A percentile compares a stretch with the other conserved stretches of the same genome.
These are phyloP conservation scores for Bacidia gigantensis DNA, from an alignment of 495 filamentous ascomycete species.

Conservation along the genomic window DNA sequence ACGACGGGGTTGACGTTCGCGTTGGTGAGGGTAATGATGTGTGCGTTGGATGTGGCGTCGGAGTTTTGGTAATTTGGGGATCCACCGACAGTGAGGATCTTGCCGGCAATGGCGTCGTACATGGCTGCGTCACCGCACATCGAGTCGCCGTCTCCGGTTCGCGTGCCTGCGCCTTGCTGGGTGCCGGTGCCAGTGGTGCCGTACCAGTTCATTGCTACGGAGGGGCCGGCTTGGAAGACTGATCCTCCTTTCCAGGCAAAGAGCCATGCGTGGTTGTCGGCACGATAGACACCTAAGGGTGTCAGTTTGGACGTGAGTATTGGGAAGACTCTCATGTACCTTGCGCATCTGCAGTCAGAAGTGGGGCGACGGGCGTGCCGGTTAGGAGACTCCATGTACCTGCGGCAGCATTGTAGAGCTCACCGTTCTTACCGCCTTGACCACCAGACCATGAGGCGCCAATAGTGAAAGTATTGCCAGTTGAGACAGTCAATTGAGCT, in stretches of 20 bases:
- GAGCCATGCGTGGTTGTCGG: constrained; percentile 47
- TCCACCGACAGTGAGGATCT: constrained; percentile 42
- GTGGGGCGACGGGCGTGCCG: constrained; percentile 27
- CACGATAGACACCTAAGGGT: constrained; percentile 24
- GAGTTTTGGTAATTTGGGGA: constrained; percentile 30
- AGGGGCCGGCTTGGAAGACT: constrained; percentile 47
- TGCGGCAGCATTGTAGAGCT: constrained; percentile 33
- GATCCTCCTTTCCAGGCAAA: constrained; percentile 42
- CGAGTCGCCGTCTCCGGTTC: constrained; percentile 34
- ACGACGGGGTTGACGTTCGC: constrained; percentile 21
- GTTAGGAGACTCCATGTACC: constrained; percentile 28
- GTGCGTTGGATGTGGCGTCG: constrained; percentile 28
- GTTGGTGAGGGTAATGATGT: constrained; percentile 33
- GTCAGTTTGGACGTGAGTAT: not conserved
- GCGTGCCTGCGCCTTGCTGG: constrained; percentile 24
- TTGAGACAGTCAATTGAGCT: constrained; percentile 33
- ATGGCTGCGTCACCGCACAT: constrained; percentile 42
- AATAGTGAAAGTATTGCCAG: constrained; percentile 45
- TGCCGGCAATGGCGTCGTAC: constrained; percentile 41
- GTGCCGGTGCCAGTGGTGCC: constrained; percentile 28
- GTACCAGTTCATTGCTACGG: constrained; percentile 46
- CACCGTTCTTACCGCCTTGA: constrained; percentile 24
- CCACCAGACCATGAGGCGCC: constrained; percentile 44
- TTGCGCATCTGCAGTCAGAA: constrained; percentile 37
- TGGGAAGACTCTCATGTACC: constrained; percentile 12